Percentiles rank a stretch among this genome's conserved stretches.
Evolutionary conservation across 345 rosid genomes (phyloP).

Genomic region (Salix arbutifolia): DNA sequence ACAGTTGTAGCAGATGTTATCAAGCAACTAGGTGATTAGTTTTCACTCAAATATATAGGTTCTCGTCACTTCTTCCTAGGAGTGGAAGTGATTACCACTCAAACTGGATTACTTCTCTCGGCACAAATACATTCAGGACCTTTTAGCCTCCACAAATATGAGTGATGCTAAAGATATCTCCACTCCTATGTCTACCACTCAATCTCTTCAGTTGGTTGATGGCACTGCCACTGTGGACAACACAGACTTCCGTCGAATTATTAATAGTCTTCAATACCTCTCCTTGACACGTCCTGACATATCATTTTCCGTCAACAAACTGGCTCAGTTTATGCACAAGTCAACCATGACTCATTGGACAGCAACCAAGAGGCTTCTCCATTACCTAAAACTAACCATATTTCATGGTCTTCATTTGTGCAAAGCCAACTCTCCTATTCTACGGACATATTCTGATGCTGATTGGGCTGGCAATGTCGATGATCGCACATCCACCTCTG

Average conservation of each 20-base stretch:
- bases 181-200: neutral
- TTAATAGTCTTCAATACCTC: neutral
- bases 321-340: neutral
- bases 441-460: neutral
- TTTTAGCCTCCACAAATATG: neutral
- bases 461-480: neutral
- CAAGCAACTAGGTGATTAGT: no score
- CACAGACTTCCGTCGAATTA: neutral
- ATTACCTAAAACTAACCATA: no score
- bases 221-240: accelerated
- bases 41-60: no score
- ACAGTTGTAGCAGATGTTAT: no score
- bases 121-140: neutral
- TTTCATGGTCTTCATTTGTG: neutral
- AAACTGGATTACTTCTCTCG: no score
- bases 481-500: neutral
- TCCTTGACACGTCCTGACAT: neutral
- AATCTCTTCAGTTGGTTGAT: accelerated
- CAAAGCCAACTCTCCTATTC: no score
- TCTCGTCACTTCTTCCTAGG: no score
- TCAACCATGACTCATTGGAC: neutral
- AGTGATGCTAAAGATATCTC: neutral
- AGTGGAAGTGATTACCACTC: no score
- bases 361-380: neutral
- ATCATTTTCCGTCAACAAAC: no score